phyloP scores from a whole-genome alignment of 345 rosid genomes.

The Ailanthus altissimus region DNA sequence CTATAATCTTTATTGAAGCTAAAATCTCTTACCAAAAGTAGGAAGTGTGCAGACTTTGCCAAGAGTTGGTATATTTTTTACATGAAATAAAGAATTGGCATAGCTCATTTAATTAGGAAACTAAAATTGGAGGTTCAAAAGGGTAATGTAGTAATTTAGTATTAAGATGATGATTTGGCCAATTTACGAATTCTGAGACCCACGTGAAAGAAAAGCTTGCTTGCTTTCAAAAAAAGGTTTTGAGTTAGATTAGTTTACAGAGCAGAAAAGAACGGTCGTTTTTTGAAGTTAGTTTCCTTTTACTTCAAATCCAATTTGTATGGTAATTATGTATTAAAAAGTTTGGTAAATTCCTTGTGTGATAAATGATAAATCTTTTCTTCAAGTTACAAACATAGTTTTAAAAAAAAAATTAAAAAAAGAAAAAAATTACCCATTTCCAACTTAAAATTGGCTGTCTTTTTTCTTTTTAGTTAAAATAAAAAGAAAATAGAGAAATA shows the following conservation, averaged over 20 bases:
- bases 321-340: not conserved
- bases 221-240: constrained; percentile 34
- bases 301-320: not conserved
- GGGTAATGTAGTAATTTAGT: constrained; percentile 17
- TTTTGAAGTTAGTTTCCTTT: constrained; percentile 14
- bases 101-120: not conserved
- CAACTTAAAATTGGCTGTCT: no score
- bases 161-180: constrained; percentile 19
- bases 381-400: not conserved
- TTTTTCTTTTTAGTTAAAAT: no score
- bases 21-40: no score
- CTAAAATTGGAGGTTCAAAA: not conserved
- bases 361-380: not conserved
- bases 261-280: constrained; percentile 42
- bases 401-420: no score
- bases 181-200: constrained; percentile 24
- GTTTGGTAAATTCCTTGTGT: constrained; percentile 2
- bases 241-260: constrained; percentile 25
- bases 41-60: no score
- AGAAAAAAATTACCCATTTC: not conserved
- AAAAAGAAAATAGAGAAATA: no score
- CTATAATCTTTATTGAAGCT: no score
- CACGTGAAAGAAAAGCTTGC: constrained; percentile 28
- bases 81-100: not conserved
- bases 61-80: not conserved